Base-by-base conservation (phyloP, 2,329 filamentous ascomycete genomes). In the Nigrograna mackinnonii region DNA sequence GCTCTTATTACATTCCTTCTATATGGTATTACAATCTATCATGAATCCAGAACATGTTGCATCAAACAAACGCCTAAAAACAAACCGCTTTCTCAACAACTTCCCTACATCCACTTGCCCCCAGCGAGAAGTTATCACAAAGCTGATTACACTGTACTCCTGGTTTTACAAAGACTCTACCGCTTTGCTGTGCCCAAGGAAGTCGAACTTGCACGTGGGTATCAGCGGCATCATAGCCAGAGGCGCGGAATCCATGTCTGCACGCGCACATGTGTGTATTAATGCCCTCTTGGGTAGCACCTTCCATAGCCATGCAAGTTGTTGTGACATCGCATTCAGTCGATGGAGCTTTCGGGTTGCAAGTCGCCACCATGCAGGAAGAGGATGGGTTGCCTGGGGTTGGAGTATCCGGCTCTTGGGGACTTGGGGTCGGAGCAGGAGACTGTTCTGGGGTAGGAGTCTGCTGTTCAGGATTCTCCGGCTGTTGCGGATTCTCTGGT, bases 321-420 rank as follows among this genome's bases (percentile, higher is more conserved):
- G 71, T 74, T 12, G 69, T 72, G 31, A 68, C 54, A 46, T 73
- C 66, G 49, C 71, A 74, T 44, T 52, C 47, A 50, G 72, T 72
- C 16, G 13, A 9, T 42, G 67, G 68, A 4, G 67, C 66, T 44
- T 68, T 24, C 3, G 70, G 67, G 46, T 71, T 69, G 61, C 70
- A 72, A 35, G 63, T 67, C 33, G 24, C 24, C n/a, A n/a, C n/a
- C n/a, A n/a, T n/a, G n/a, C n/a, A n/a, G 18, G 34, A 17, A 51
- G 16, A n/a, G 22, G 20, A 16, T 39, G 44, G 30, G n/a, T 22
- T 39, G 34, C 17, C 32, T 33, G 22, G 28, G 31, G 14, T 47
- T 40, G 33, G 39, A 47, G 37, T 43, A 20, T 6, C 37, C 20
- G 4, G 32, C 34, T 35, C 43, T 41, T 13, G 16, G 7, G 13